These are phyloP conservation scores for Plenodomus tracheiphilus DNA, from an alignment of 2,329 filamentous ascomycete genomes.

Conservation along the genomic window DNA sequence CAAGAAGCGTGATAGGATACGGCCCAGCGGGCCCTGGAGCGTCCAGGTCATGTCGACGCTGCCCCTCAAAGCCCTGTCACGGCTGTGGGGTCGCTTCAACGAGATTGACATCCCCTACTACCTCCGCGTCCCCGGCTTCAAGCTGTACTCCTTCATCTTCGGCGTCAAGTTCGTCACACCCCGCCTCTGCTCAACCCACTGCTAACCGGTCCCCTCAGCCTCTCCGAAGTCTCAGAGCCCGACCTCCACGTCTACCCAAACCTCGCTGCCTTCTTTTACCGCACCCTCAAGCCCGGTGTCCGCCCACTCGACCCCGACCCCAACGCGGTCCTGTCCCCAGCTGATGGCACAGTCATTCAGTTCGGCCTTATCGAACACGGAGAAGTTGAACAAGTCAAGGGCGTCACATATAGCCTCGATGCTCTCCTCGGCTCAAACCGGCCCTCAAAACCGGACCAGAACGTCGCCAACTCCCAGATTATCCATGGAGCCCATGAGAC, in stretches of 20 bases:
- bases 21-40: conserved; percentile 87
- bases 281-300: conserved; percentile 83
- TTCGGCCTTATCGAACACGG: conserved; percentile 90
- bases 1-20: conserved; percentile 64
- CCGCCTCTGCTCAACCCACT: conserved; percentile 17
- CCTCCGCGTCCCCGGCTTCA: conserved; percentile 85
- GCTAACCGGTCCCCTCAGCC: conserved; percentile 52
- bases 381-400: conserved; percentile 97
- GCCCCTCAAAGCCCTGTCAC: conserved; percentile 85
- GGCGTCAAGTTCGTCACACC: conserved; percentile 67
- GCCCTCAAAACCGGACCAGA: conserved; percentile 50
- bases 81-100: conserved; percentile 90
- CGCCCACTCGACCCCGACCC: conserved; percentile 82
- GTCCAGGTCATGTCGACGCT: conserved; percentile 93
- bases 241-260: conserved; percentile 92
- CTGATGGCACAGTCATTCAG: conserved; percentile 88
- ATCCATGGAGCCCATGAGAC: conserved; percentile 34
- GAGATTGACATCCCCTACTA: conserved; percentile 87
- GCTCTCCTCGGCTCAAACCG: conserved; percentile 71
- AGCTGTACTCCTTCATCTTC: conserved; percentile 86
- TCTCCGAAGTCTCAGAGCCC: conserved; percentile 83
- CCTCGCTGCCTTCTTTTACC: conserved; percentile 95
- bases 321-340: conserved; percentile 80
- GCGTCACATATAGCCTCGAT: conserved; percentile 96
- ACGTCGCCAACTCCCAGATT: conserved; percentile 24